A percentile compares a stretch with the other conserved stretches of the same genome.
Conservation (phyloP, 306 rosid species). For the Cajanus cajan region DNA sequence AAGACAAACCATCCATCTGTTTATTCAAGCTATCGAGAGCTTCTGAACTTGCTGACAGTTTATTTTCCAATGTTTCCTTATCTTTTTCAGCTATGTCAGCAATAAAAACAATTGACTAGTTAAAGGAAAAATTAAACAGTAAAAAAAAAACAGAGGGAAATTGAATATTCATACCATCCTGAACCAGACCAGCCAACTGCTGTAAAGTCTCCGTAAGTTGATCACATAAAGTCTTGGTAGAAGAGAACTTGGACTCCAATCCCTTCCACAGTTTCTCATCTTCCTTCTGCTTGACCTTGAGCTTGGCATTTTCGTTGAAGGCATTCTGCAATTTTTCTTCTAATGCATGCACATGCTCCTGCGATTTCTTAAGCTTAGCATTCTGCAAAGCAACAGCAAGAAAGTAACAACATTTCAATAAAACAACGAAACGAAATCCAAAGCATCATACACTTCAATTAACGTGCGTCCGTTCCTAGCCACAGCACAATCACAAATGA, state of each 20-base stretch:
- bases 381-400: conserved; percentile 47
- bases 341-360: conserved; percentile 59
- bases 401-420: not conserved
- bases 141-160: not conserved
- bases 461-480: not conserved
- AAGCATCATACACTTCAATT: conserved; percentile 1
- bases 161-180: conserved; percentile 53
- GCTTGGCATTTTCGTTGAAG: conserved; percentile 84
- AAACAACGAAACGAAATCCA: conserved; percentile 9
- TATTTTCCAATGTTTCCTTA: conserved; percentile 64
- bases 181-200: conserved; percentile 75
- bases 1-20: conserved; percentile 63
- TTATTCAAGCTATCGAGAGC: conserved; percentile 70
- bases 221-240: conserved; percentile 81
- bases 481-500: conserved; percentile 13
- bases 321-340: conserved; percentile 89
- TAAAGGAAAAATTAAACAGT: not conserved
- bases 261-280: conserved; percentile 92
- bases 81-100: conserved; percentile 70
- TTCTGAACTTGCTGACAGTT: conserved; percentile 59
- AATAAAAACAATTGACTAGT: conserved; percentile 3
- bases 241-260: conserved; percentile 81
- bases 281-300: conserved; percentile 88
- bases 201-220: conserved; percentile 81
- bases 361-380: conserved; percentile 70